phyloP scores from a whole-genome alignment of 495 filamentous ascomycete genomes.

The Xanthoparmelia taractica region DNA sequence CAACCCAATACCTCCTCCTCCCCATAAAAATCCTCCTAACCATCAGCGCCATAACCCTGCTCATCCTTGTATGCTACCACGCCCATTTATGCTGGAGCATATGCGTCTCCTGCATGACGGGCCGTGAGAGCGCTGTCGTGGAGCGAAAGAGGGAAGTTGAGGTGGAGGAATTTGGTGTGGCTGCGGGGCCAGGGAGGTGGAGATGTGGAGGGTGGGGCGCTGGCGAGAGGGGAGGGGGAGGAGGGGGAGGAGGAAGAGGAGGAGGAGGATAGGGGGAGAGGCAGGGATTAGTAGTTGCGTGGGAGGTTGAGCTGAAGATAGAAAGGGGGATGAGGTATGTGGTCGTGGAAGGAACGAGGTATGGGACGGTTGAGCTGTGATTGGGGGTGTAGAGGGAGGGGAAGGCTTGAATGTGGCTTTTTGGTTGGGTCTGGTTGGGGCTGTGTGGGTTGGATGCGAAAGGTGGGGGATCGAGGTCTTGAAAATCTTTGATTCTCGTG shows the following conservation, averaged over 20 bases:
- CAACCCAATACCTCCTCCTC: too few species aligned
- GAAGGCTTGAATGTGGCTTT: not conserved
- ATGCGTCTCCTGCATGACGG: too few species aligned
- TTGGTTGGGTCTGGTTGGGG: not conserved
- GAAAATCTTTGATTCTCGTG: not conserved
- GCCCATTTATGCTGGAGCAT: too few species aligned
- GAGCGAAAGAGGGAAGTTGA: too few species aligned
- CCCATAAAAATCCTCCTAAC: too few species aligned
- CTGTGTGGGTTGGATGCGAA: not conserved
- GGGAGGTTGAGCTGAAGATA: not conserved
- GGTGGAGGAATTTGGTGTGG: too few species aligned
- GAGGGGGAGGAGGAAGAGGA: not conserved
- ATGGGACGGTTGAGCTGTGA: not conserved
- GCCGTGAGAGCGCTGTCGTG: too few species aligned
- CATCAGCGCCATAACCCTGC: too few species aligned
- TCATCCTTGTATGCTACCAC: too few species aligned
- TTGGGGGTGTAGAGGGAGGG: not conserved
- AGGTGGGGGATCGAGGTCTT: not conserved
- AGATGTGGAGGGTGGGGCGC: too few species aligned
- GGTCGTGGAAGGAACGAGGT: not conserved
- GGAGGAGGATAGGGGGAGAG: not conserved
- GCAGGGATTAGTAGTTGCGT: not conserved
- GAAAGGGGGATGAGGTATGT: not conserved
- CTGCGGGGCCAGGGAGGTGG: too few species aligned
- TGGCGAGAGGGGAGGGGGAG: not conserved